Base-by-base conservation (phyloP, 192 early-diverging fungal species). In the Linnemannia schmuckeri region DNA sequence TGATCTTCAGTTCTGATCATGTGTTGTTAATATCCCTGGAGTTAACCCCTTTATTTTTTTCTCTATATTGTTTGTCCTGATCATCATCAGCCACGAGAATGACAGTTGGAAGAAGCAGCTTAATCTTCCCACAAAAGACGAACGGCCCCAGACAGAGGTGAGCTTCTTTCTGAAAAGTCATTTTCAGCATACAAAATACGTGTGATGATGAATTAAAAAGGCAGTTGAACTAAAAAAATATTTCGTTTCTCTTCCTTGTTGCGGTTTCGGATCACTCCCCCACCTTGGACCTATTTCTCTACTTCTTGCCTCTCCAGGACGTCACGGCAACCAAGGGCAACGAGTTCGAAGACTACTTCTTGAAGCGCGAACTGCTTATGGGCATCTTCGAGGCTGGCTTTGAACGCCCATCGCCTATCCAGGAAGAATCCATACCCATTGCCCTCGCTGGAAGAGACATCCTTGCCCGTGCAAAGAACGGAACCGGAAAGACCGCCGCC, bases 301-400 rank as follows among this genome's bases (percentile, higher is more conserved):
- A 6, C n/a, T 10, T 27, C 24, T 61, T 24, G 22, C 54, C 55
- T 27, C 55, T 61, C 27, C 68, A 87, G 78, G 80, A 80, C 63
- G 79, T 87, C 74, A 81, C 84, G 5, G 76, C 93, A 30, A 99
- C 99, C 75, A 99, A 99, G 91, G 99, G 99, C 74, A 99, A 99
- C 89, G 97, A 98, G 83, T 99, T 99, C 88, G 97, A 99, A 89
- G 99, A 99, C 90, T 99, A 98, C 89, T 98, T 96, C 90, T 91
- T 99, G 66, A 98, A 98, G 89, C 94, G 97, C 61, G 97, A 98
- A 87, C 92, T 99, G 70, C 90, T 98, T 68, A 99, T 99, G 98
- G 98, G 98, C 38, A 97, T 99, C 84, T 99, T 98, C 85, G 98
- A 99, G 90, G 97, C 97, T 38, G 99, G 99, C 71, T 99, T 99